Evolutionary conservation across 2,329 filamentous ascomycete species (phyloP), one percentile per base, ranked within the genome.

Genomic region (Phaeophleospora eucalypticola): DNA sequence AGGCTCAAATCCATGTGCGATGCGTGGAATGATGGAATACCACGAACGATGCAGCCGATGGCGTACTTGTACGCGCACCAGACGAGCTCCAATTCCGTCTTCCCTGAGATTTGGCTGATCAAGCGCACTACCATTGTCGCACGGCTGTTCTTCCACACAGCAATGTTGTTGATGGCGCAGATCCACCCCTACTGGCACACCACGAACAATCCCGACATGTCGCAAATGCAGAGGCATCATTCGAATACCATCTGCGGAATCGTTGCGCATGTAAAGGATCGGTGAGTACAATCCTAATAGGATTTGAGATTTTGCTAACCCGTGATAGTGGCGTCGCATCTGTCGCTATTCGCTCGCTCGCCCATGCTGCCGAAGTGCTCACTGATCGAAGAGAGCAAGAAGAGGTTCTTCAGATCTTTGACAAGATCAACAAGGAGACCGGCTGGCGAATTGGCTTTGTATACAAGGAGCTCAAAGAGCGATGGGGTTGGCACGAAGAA

Each of bases 221-320:
- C 78, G 38, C 74, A 78, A 3, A 77, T 86, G 61, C 83, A 86
- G 58, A 74, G 84, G 40, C 80, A 81, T 51, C 88, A 96, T 62
- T 85, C 89, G 0, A 84, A 86, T 56, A 84, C 90, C 63, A 84
- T 95, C 18, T 96, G 90, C 63, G 91, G 91, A 12, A 94, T 97
- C 52, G 83, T 87, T 18, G 87, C 88, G 2, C 89, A 95, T 63
- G 82, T 85, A 42, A 87, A 89, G 59, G 89, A 95, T 63, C 77
- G 81, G 74, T 78, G 63, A 58, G 70, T 62, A 6, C n/a, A 12
- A 14, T 27, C 10, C 12, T n/a, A n/a, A n/a, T n/a, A 17, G 33
- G 18, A 16, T 8, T 24, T 14, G 27, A 14, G 4, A 33, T 48
- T n/a, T 53, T 43, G 53, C 54, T 45, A 56, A 33, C 14, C 16